These are phyloP conservation scores for Craterostigma plantagineum DNA, from an alignment of 257 asterid species.

Conservation along the genomic window DNA sequence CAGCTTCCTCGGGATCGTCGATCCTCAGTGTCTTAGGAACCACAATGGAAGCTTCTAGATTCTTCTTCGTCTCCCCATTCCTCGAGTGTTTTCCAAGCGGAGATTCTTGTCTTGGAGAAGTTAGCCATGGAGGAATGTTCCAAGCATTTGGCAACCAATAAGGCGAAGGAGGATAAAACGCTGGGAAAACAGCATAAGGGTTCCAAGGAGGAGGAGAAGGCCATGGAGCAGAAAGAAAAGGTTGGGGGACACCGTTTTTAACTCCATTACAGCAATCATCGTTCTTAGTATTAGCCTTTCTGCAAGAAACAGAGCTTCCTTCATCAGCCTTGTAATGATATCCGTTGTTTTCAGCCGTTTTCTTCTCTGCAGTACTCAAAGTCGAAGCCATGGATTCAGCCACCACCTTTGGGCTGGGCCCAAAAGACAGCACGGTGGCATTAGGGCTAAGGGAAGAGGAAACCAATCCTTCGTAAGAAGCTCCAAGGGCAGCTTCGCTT, in stretches of 20 bases:
- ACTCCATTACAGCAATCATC: conserved; percentile 10
- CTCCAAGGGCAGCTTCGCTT: too few relatives aligned
- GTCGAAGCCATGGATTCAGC: too few relatives aligned
- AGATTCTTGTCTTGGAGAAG: conserved; percentile 15
- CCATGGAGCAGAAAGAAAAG: too few relatives aligned
- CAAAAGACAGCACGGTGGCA: background rate
- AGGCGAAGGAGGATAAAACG: conserved; percentile 35
- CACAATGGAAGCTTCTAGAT: conserved; percentile 27
- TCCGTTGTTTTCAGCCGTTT: background rate
- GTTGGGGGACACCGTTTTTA: conserved; percentile 22
- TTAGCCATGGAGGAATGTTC: conserved; percentile 55
- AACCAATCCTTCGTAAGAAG: background rate
- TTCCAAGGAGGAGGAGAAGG: conserved; percentile 10
- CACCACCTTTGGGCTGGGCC: too few relatives aligned
- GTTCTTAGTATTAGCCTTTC: too few relatives aligned
- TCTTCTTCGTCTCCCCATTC: conserved; percentile 6
- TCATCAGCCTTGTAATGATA: background rate
- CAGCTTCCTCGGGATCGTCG: conserved; percentile 88
- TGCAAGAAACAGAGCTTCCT: too few relatives aligned
- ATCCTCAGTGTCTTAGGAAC: conserved; percentile 69
- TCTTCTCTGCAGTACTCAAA: too few relatives aligned
- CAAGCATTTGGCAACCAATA: conserved; percentile 42
- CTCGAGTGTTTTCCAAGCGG: conserved; percentile 64
- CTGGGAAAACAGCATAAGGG: conserved; percentile 23
- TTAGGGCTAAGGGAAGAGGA: background rate